Conservation (phyloP, 768 basidiomycete genomes). For the Piloderma croceum region DNA sequence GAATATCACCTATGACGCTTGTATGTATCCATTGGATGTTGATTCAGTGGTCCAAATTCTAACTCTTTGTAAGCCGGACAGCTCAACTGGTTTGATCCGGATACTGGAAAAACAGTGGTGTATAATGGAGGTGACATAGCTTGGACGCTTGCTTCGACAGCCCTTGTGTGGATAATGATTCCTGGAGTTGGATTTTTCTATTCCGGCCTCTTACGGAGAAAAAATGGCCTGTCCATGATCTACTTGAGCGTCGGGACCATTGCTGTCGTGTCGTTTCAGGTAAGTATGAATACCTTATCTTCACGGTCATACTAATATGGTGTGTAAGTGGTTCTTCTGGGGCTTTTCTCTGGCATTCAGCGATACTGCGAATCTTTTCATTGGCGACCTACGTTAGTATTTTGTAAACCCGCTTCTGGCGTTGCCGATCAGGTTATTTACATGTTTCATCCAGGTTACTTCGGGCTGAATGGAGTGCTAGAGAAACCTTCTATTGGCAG, state of each 20-base stretch:
- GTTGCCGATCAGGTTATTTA: no score
- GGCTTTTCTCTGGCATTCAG: conserved; percentile 72
- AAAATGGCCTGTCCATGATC: conserved; percentile 66
- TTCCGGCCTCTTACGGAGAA: conserved; percentile 63
- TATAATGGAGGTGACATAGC: conserved; percentile 37
- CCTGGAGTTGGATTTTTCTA: conserved; percentile 61
- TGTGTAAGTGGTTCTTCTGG: conserved; percentile 68
- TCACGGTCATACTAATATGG: not conserved
- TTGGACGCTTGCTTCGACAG: conserved; percentile 45
- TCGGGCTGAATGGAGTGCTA: conserved; percentile 56
- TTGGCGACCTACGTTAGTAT: conserved; percentile 54
- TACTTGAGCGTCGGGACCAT: conserved; percentile 56
- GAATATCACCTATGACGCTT: no score
- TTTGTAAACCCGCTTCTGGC: not conserved
- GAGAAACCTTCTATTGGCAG: conserved; percentile 51
- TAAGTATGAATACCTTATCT: conserved; percentile 27
- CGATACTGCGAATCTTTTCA: conserved; percentile 46
- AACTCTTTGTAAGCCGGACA: not conserved
- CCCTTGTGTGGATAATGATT: conserved; percentile 57
- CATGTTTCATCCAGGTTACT: conserved; percentile 42
- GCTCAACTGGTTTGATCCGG: not conserved
- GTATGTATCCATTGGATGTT: no score
- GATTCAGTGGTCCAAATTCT: no score
- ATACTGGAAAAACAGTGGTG: not conserved
- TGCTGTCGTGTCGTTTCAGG: conserved; percentile 60